Conservation (phyloP, 2,329 filamentous ascomycete genomes). For the Trichophaea hybrida region DNA sequence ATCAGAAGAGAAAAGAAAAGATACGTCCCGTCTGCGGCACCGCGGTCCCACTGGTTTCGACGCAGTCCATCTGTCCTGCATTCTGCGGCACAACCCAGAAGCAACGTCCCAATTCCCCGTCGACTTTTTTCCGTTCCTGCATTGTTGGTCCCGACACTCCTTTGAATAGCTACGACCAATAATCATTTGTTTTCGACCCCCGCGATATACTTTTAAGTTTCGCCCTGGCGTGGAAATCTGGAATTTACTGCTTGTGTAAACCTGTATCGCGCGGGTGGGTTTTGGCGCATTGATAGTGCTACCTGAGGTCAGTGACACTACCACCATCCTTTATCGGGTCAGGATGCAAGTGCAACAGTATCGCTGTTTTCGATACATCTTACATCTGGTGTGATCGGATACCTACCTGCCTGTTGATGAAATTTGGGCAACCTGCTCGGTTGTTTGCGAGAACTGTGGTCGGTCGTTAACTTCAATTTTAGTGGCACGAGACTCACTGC, state of each 20-base stretch:
- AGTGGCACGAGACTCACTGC: conserved; percentile 23
- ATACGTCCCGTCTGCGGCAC: too few relatives aligned
- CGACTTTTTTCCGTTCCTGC: conserved; percentile 1
- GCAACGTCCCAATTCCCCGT: background rate
- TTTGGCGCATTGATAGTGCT: background rate
- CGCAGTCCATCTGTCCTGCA: background rate
- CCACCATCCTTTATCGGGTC: background rate
- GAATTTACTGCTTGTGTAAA: conserved; percentile 1
- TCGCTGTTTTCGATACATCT: conserved; percentile 3
- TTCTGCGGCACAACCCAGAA: background rate
- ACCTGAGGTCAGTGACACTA: conserved; percentile 1
- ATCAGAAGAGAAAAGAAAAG: background rate
- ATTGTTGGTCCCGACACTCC: conserved; percentile 1
- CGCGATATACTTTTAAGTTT: background rate
- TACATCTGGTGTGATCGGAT: background rate
- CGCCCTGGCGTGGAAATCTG: conserved; percentile 3
- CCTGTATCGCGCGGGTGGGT: background rate
- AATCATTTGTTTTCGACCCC: background rate
- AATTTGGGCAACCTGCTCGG: conserved; percentile 11
- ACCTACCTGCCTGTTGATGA: conserved; percentile 4
- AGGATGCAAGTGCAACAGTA: background rate
- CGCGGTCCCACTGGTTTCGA: too few relatives aligned
- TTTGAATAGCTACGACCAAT: background rate
- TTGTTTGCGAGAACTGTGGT: conserved; percentile 7
- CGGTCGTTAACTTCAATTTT: conserved; percentile 15